Base-by-base conservation (phyloP, 345 rosid species). In the Rhizophora mangle region DNA sequence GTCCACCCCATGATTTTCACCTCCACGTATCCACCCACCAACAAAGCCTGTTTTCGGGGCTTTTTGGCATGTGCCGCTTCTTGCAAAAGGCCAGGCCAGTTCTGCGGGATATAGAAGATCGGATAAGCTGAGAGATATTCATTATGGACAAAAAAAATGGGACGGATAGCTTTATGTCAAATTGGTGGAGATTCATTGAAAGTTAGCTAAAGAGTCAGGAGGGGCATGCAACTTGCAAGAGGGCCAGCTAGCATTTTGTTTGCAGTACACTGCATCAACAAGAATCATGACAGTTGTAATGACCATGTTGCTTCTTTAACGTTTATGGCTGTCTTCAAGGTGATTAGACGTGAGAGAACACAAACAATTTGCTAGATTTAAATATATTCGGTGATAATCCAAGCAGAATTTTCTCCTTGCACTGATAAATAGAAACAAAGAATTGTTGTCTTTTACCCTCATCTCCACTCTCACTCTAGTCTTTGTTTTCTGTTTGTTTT, bases 141-240 rank as follows among this genome's bases (percentile, higher is more conserved):
- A 60, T 60, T 21, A 69, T 69, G 49, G 64, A 46, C 49, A 34
- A 67, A 24, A 13, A 13, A 36, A 53, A 15, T 26, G 21, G 15
- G 31, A 20, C 5, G 15, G 29, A 8, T 3, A 32, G 8, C 4
- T 32, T 46, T 22, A 2, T 34, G 37, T 34, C 30, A 46, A 60
- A 43, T 20, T 13, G 39, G 46, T 59, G 58, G 18, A 60, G 65
- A 69, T 49, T 60, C 72, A 60, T 32, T 24, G 72, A 60, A 69
- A 60, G 21, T 32, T 13, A 16, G 68, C 37, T 56, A 22, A 21
- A n/a, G 3, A 46, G 47, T 47, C 59, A 69, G 30, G 57, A 30
- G n/a, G 30, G 65, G 15, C 6, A 46, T 46, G 56, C 47, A 46
- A 52, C 47, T 27, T 60, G 22, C 13, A 29, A 60, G 19, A 59